Percentiles rank a stretch among this genome's conserved stretches.
These are phyloP conservation scores for Eutrema yunnanense DNA, from an alignment of 345 rosid genomes.

Conservation along the genomic window DNA sequence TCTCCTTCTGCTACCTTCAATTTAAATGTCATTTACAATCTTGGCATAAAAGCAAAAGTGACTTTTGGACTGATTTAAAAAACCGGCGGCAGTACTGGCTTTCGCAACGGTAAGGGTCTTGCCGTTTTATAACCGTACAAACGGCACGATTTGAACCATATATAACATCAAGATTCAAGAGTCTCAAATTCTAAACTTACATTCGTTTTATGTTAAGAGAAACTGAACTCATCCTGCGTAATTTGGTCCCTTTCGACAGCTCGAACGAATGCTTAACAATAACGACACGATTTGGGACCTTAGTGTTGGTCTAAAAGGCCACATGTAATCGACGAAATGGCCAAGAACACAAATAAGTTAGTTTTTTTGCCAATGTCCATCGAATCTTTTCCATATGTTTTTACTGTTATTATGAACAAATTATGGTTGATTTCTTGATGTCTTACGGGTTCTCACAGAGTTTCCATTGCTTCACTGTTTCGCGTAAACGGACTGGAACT, in stretches of 20 bases:
- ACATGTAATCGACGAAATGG: no score
- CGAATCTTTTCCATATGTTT: no score
- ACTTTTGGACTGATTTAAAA: neutral
- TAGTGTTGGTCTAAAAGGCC: no score
- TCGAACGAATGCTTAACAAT: no score
- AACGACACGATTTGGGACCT: no score
- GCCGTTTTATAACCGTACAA: neutral
- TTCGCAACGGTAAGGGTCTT: neutral
- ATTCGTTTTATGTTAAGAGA: no score
- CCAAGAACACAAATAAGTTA: no score
- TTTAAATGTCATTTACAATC: neutral
- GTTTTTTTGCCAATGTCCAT: no score
- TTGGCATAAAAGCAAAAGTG: neutral
- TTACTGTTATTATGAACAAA: no score
- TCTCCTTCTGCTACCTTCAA: neutral
- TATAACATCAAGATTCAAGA: no score
- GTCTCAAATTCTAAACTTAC: no score
- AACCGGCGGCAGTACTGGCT: neutral
- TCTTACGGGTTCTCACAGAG: slow-evolving; percentile 26
- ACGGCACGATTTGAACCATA: neutral
- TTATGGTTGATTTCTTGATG: neutral
- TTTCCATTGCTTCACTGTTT: slow-evolving; percentile 61
- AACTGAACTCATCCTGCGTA: neutral
- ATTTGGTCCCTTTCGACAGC: no score
- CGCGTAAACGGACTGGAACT: slow-evolving; percentile 48